Conservation (phyloP, 1,139 yeast species). For the Magnusiomyces sp. region DNA sequence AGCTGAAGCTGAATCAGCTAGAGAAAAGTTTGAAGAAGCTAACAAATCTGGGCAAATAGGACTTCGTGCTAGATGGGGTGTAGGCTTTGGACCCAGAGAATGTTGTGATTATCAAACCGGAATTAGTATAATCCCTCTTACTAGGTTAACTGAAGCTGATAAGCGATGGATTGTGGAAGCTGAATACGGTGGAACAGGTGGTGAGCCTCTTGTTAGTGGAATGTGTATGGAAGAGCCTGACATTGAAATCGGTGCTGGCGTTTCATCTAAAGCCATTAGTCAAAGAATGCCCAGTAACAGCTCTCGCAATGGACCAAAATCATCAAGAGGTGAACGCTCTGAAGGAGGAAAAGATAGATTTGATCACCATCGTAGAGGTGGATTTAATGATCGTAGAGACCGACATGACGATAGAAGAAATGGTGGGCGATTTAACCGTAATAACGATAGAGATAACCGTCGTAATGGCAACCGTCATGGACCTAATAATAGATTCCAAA, state of each 20-base stretch:
- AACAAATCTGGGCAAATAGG: constrained; percentile 45
- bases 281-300: constrained; percentile 40
- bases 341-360: neutral
- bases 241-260: constrained; percentile 91
- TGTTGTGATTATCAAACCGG: constrained; percentile 95
- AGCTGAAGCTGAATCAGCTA: constrained; percentile 78
- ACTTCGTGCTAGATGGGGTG: constrained; percentile 92
- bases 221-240: constrained; percentile 94
- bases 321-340: constrained; percentile 35
- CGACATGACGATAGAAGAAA: neutral
- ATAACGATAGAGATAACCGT: neutral
- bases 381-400: neutral
- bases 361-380: neutral
- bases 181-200: constrained; percentile 97
- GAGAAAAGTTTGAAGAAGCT: constrained; percentile 40
- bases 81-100: constrained; percentile 97
- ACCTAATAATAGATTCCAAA: neutral
- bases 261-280: constrained; percentile 78
- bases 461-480: neutral
- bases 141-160: constrained; percentile 89
- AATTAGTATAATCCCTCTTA: constrained; percentile 74
- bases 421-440: constrained; percentile 4
- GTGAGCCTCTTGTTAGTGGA: constrained; percentile 72
- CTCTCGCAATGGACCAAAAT: constrained; percentile 78
- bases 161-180: constrained; percentile 81